Conservation (phyloP, 2,329 filamentous ascomycete genomes). For the Fusarium illudens region DNA sequence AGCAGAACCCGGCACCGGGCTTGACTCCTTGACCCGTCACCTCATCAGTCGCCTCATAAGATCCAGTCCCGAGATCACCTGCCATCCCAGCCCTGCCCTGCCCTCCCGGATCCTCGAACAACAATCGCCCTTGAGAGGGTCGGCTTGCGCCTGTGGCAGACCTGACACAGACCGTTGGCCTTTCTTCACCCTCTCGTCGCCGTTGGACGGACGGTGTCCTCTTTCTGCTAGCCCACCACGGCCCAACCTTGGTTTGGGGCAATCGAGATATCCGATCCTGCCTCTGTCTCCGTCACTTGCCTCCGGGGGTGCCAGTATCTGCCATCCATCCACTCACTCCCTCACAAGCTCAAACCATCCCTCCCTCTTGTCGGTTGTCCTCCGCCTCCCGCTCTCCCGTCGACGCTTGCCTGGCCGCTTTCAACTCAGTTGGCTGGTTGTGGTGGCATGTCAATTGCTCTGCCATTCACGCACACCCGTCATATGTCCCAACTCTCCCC, state of each 20-base stretch:
- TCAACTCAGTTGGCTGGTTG: constrained; percentile 19
- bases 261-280: constrained; percentile 42
- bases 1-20: constrained; percentile 27
- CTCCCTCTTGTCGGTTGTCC: neutral
- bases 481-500: constrained; percentile 20
- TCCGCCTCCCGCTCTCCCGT: constrained; percentile 17
- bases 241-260: constrained; percentile 21
- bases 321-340: constrained; percentile 24
- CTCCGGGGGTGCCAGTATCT: constrained; percentile 29
- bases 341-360: constrained; percentile 21
- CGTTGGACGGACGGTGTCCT: constrained; percentile 34
- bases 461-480: constrained; percentile 17
- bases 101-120: constrained; percentile 21
- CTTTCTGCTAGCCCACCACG: constrained; percentile 21
- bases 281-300: neutral
- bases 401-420: constrained; percentile 1
- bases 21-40: constrained; percentile 31
- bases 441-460: constrained; percentile 32
- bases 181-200: constrained; percentile 15
- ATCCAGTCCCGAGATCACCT: constrained; percentile 37
- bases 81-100: constrained; percentile 24
- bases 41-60: constrained; percentile 40
- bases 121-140: constrained; percentile 23
- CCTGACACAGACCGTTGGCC: constrained; percentile 28
- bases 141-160: constrained; percentile 24